A percentile compares a stretch with the other conserved stretches of the same genome.
These are phyloP conservation scores for Acidomyces sp. DNA, from an alignment of 495 filamentous ascomycete species.

Conservation along the genomic window DNA sequence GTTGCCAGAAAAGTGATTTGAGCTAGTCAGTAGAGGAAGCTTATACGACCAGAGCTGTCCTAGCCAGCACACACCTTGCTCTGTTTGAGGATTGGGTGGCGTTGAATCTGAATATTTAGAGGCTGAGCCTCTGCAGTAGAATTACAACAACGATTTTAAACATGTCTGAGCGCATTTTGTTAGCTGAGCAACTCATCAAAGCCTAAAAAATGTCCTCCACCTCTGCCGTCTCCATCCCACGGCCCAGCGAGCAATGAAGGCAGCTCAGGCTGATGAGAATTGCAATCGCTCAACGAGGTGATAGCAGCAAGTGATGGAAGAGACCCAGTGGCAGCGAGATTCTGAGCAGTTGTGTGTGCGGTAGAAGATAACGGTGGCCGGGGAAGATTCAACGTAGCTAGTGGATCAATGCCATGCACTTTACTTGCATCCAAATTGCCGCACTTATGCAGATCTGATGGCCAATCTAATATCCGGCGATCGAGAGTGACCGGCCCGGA, in stretches of 20 bases:
- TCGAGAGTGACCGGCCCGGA: conserved; percentile 24
- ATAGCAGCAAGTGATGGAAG: conserved; percentile 7
- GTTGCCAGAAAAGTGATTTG: no score
- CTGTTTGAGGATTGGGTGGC: no score
- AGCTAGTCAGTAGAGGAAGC: no score
- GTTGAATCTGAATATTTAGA: no score
- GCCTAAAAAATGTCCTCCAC: conserved; percentile 6
- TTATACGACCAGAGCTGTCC: no score
- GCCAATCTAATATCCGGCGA: conserved; percentile 26
- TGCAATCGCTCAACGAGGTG: conserved; percentile 1
- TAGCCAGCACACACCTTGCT: no score
- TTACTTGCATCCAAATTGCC: background rate
- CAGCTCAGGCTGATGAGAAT: conserved; percentile 10
- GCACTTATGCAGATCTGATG: conserved; percentile 2
- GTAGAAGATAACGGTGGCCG: background rate
- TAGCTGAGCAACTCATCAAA: conserved; percentile 11
- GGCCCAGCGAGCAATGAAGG: conserved; percentile 6
- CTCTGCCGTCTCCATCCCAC: conserved; percentile 1
- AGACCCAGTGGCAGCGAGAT: conserved; percentile 6
- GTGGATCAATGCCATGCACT: conserved; percentile 17
- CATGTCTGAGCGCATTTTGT: no score
- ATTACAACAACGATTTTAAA: no score
- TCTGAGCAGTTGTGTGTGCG: background rate
- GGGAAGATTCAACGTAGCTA: conserved; percentile 19
- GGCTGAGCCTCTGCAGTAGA: no score